Base-by-base conservation (phyloP, 2,329 filamentous ascomycete species). In the Hawksworthiomyces lignivorus region DNA sequence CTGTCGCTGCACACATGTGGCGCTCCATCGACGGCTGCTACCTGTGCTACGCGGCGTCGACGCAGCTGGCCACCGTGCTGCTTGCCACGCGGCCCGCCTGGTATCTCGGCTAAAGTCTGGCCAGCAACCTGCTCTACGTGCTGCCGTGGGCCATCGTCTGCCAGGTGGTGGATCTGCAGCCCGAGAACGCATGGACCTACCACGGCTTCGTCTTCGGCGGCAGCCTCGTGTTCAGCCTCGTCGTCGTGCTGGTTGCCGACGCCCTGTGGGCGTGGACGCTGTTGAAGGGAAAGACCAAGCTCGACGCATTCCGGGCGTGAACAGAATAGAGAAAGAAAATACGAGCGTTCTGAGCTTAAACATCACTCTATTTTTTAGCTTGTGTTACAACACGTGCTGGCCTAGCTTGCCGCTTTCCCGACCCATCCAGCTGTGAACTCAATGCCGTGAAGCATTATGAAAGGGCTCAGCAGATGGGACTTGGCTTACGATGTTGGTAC, bases 91-190 rank as follows among this genome's bases (percentile, higher is more conserved):
- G 69, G 0, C 80, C 81, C 0, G 62, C 63, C 2, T 86, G 78
- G 80, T 87, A 84, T 54, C 63, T 86, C 0, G 77, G 72, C 44
- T 81, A 86, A 55, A 79, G 76, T 4, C 59, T 87, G 1, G 70
- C 63, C 0, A 83, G 80, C 7, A 87, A 86, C 51, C 36, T 87
- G 0, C 56, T 81, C 0, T 86, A 80, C 54, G 80, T 86, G 0
- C 59, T 87, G 3, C 82, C 81, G 0, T 87, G 82, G 80, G 80
- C 82, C 0, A 74, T 87, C 30, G 77, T 72, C 0, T 77, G 73
- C 45, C 73, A 69, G 38, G 64, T 61, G 5, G 60, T 59, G n/a
- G 41, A 59, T 2, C 59, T 82, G 34, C 66, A 69, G 7, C 55
- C 64, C 4, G 58, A 60, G 0, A 72, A 77, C 51, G 80, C 82